Percentiles rank a stretch among this genome's conserved stretches.
These are phyloP conservation scores for Tricholoma furcatifolium DNA, from an alignment of 768 basidiomycete genomes.

Conservation along the genomic window DNA sequence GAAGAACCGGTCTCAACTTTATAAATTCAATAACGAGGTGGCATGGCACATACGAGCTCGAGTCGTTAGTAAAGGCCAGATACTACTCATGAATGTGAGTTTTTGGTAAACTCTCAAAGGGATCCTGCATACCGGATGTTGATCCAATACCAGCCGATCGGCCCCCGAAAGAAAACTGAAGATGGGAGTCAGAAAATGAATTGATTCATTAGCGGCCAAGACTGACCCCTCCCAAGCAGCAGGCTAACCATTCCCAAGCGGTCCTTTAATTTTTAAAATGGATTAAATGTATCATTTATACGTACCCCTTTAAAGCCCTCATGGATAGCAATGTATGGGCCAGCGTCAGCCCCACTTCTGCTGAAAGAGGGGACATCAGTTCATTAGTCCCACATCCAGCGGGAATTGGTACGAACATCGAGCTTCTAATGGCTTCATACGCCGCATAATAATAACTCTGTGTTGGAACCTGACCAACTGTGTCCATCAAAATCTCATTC, in stretches of 20 bases:
- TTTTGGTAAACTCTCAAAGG: background rate
- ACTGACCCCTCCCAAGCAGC: constrained; percentile 48
- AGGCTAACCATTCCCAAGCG: constrained; percentile 27
- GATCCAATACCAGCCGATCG: constrained; percentile 62
- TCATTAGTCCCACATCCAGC: constrained; percentile 11
- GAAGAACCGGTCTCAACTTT: constrained; percentile 7
- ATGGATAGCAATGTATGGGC: constrained; percentile 50
- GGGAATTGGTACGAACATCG: constrained; percentile 30
- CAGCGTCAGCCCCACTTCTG: constrained; percentile 67
- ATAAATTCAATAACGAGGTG: background rate
- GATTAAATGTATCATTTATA: constrained; percentile 27
- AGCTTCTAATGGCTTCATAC: constrained; percentile 41
- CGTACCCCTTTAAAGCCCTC: constrained; percentile 56
- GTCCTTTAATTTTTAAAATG: constrained; percentile 5
- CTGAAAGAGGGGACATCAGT: constrained; percentile 64
- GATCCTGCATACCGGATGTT: constrained; percentile 44
- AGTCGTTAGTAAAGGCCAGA: constrained; percentile 42
- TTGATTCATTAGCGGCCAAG: constrained; percentile 19
- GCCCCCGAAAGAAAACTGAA: constrained; percentile 51
- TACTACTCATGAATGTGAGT: constrained; percentile 34
- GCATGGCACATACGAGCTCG: constrained; percentile 33
- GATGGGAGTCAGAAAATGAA: background rate
- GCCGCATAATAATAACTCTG: constrained; percentile 58
- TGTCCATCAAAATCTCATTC: constrained; percentile 54
- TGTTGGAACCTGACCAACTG: constrained; percentile 54